phyloP scores from a whole-genome alignment of 306 rosid species.

The Medicago lupulina region DNA sequence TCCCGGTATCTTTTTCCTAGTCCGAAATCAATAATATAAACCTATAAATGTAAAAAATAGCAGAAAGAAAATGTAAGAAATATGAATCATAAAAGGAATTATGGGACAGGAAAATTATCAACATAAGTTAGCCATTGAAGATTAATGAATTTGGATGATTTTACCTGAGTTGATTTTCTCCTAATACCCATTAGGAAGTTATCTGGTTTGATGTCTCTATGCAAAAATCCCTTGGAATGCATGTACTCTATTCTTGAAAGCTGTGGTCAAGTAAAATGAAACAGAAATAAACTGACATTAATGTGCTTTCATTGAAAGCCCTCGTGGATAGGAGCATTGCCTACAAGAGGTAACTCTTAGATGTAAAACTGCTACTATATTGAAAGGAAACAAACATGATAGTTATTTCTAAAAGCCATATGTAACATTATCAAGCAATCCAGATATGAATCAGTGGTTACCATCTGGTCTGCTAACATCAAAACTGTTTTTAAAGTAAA shows the following conservation, averaged over 20 bases:
- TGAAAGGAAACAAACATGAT: conserved; percentile 14
- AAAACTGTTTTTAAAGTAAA: conserved; percentile 86
- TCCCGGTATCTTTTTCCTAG: conserved; percentile 82
- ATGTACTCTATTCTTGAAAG: conserved; percentile 64
- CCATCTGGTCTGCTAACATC: conserved; percentile 97
- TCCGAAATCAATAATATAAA: conserved; percentile 82
- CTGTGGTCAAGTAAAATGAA: conserved; percentile 51
- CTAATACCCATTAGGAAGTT: conserved; percentile 98
- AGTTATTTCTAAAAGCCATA: conserved; percentile 1
- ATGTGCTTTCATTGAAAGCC: conserved; percentile 8
- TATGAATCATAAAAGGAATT: conserved; percentile 26
- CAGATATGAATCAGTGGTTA: conserved; percentile 42
- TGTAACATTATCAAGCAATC: conserved; percentile 1
- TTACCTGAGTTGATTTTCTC: conserved; percentile 89
- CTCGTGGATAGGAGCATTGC: not conserved
- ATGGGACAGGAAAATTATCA: conserved; percentile 23
- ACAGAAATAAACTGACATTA: conserved; percentile 20
- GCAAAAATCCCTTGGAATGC: conserved; percentile 82
- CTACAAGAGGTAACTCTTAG: conserved; percentile 20
- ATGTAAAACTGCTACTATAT: conserved; percentile 30
- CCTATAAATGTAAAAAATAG: conserved; percentile 52
- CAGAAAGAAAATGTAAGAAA: conserved; percentile 26
- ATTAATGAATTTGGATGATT: conserved; percentile 20
- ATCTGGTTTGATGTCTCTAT: conserved; percentile 97
- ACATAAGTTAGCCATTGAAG: conserved; percentile 21